Percentiles rank a stretch among this genome's conserved stretches.
These are phyloP conservation scores for Aspergillus sp. DNA, from an alignment of 2,329 filamentous ascomycete species.

Conservation along the genomic window DNA sequence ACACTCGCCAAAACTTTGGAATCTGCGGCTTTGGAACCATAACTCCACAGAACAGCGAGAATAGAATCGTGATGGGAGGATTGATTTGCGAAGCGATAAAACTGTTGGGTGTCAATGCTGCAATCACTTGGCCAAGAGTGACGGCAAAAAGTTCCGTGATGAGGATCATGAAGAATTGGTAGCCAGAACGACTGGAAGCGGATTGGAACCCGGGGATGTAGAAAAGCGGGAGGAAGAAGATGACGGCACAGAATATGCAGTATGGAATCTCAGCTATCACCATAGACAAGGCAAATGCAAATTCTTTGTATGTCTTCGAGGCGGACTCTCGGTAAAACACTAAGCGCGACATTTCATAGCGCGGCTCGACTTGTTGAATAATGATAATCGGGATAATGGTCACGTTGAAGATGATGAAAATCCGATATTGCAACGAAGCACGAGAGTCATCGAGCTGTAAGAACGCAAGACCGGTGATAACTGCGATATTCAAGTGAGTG, in stretches of 20 bases:
- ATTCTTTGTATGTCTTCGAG: conserved; percentile 80
- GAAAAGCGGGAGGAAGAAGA: conserved; percentile 81
- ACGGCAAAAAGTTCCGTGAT: conserved; percentile 83
- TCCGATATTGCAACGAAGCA: conserved; percentile 74
- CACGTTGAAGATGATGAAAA: conserved; percentile 89
- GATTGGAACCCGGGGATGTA: conserved; percentile 75
- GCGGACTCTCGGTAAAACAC: conserved; percentile 85
- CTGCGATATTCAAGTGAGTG: conserved; percentile 75
- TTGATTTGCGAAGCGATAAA: conserved; percentile 79
- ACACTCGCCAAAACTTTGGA: conserved; percentile 73
- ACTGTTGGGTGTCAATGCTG: conserved; percentile 72
- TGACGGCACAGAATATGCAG: conserved; percentile 73
- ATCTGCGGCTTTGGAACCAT: conserved; percentile 77
- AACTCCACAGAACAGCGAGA: conserved; percentile 84
- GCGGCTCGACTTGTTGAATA: conserved; percentile 78
- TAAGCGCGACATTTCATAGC: conserved; percentile 75
- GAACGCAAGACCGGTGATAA: conserved; percentile 78
- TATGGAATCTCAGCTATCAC: conserved; percentile 85
- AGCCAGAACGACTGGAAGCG: conserved; percentile 67
- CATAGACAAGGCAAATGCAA: conserved; percentile 75
- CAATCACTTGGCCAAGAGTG: conserved; percentile 73
- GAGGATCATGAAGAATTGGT: conserved; percentile 82
- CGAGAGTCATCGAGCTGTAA: conserved; percentile 74
- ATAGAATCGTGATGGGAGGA: conserved; percentile 78
- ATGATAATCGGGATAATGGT: conserved; percentile 79